A percentile compares a stretch with the other conserved stretches of the same genome.
phyloP scores from a whole-genome alignment of 768 basidiomycete genomes.

The Ramaria sp. region DNA sequence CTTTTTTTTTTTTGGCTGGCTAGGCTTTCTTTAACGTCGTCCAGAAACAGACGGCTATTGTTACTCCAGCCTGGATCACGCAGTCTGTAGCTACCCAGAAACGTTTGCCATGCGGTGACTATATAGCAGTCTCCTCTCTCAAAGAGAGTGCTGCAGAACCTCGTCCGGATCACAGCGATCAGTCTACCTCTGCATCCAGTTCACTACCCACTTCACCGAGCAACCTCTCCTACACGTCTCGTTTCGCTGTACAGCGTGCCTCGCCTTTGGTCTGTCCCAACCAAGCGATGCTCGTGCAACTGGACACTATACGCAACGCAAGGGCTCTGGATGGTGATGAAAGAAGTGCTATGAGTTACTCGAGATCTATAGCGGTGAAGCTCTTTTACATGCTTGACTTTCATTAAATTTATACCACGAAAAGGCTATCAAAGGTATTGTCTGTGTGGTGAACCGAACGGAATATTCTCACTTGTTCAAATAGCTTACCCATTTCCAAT shows the following conservation, averaged over 20 bases:
- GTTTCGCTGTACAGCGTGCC: slow-evolving; percentile 49
- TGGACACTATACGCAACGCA: slow-evolving; percentile 45
- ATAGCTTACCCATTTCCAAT: slow-evolving; percentile 16
- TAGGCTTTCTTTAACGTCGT: neutral
- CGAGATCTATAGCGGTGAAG: slow-evolving; percentile 59
- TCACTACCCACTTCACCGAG: neutral
- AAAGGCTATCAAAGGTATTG: neutral
- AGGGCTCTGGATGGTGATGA: slow-evolving; percentile 59
- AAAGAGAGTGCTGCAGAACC: slow-evolving; percentile 33
- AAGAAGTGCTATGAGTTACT: slow-evolving; percentile 60
- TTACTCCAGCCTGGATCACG: slow-evolving; percentile 64
- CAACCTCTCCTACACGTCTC: slow-evolving; percentile 22
- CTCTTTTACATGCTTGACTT: neutral
- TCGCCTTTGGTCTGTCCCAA: slow-evolving; percentile 63
- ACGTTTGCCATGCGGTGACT: slow-evolving; percentile 40
- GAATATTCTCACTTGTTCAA: slow-evolving; percentile 9
- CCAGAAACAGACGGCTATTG: slow-evolving; percentile 55
- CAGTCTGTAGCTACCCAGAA: slow-evolving; percentile 38
- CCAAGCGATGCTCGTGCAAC: slow-evolving; percentile 45
- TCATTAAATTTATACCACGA: neutral
- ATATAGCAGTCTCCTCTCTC: slow-evolving; percentile 44
- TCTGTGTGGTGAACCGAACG: neutral
- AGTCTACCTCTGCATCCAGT: slow-evolving; percentile 5
- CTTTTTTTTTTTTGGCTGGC: no score
- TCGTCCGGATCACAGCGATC: slow-evolving; percentile 26